Base-by-base conservation (phyloP, 768 basidiomycete species). In the Agaricus subrufescens region DNA sequence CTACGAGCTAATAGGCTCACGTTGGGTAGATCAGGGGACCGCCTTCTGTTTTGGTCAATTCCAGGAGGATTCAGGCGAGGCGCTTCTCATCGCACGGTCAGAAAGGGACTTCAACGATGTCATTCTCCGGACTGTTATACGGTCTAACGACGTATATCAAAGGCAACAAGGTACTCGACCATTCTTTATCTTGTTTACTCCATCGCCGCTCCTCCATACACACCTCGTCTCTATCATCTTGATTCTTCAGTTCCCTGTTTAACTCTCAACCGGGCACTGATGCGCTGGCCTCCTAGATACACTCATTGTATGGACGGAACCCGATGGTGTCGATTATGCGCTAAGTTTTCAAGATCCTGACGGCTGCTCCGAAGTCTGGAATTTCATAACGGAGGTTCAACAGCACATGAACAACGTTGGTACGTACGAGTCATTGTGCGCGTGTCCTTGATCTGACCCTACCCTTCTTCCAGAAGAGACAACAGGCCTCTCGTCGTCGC, bases 261-360 rank as follows among this genome's bases (percentile, higher is more conserved):
- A 7, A 38, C 37, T 40, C 39, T 34, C 43, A 19, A 38, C 44
- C 57, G 54, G 42, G 53, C 40, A 54, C 62, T 54, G 40, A 57
- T 47, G 57, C 47, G 48, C 31, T 23, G 50, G 37, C 39, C 11
- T 52, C 50, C 30, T 71, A 95, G 96, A 98, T 66, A 99, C 97
- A 11, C 81, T 99, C 47, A 98, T 99, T 63, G 96, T 98, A 19
- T 99, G 97, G 97, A 98, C 96, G 3, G 96, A 98, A 68, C 90
- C 92, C 1, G 88, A 91, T 60, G 91, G 92, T 29, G 85, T 89
- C 38, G 97, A 99, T 70, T 95, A 97, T 67, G 96, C 96, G 2
- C 77, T 99, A 52, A 96, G 94, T 63, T 99, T 99, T 63, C 96
- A 98, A 66, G 96, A 98, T 63, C 83, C 91, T 0, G 91, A 94